Conservation (phyloP, 495 filamentous ascomycete genomes). For the Chlorociboria aeruginascens region DNA sequence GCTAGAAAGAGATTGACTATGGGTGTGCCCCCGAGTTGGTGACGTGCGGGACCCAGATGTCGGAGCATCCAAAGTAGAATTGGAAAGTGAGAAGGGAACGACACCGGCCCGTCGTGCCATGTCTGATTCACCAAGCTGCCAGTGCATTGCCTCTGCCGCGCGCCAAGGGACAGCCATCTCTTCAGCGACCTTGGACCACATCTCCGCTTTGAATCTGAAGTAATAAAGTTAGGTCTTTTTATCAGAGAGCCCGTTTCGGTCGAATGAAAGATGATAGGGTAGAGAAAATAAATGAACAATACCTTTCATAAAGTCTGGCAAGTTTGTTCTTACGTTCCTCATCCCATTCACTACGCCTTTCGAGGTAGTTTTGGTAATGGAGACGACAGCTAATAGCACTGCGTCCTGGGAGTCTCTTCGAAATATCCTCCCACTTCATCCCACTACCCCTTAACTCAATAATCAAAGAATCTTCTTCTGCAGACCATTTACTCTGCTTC, state of each 20-base stretch:
- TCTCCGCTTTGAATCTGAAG: constrained; percentile 83
- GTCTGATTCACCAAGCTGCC: constrained; percentile 85
- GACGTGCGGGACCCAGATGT: constrained; percentile 20
- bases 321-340: constrained; percentile 97
- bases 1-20: constrained; percentile 29
- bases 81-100: constrained; percentile 63
- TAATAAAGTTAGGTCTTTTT: constrained; percentile 7
- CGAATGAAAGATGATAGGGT: no score
- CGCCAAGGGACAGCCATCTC: constrained; percentile 97
- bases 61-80: constrained; percentile 40
- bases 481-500: constrained; percentile 92
- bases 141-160: constrained; percentile 94
- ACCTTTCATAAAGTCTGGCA: constrained; percentile 91
- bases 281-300: constrained; percentile 12
- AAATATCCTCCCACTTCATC: constrained; percentile 99
- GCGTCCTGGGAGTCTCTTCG: constrained; percentile 74
- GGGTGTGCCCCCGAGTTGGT: constrained; percentile 30
- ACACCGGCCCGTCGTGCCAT: constrained; percentile 86
- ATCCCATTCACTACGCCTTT: constrained; percentile 83
- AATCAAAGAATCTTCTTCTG: constrained; percentile 80
- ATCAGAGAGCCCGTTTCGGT: not conserved
- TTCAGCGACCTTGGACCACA: constrained; percentile 89
- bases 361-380: constrained; percentile 96
- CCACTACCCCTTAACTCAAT: constrained; percentile 77
- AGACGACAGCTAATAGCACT: constrained; percentile 88